Evolutionary conservation across 2,329 filamentous ascomycete species (phyloP).

Genomic region (Chaetoscypha palmicola): DNA sequence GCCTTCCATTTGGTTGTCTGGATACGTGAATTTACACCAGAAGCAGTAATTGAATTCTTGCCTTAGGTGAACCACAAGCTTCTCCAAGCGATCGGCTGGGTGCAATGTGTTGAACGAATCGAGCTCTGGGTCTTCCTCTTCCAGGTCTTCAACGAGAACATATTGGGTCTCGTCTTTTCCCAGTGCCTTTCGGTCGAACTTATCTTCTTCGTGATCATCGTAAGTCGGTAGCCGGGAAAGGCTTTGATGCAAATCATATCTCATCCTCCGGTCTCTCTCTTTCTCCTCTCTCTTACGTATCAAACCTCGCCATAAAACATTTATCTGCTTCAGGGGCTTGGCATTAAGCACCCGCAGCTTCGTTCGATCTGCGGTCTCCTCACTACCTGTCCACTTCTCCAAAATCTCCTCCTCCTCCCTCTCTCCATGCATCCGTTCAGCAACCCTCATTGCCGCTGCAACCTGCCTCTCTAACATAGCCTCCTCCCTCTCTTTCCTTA

Average conservation of each 20-base stretch:
- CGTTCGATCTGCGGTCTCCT: slow-evolving; percentile 10
- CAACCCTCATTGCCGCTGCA: slow-evolving; percentile 72
- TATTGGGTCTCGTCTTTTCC: slow-evolving; percentile 50
- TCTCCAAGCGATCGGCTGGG: slow-evolving; percentile 57
- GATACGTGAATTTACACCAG: slow-evolving; percentile 87
- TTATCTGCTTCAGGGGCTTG: slow-evolving; percentile 58
- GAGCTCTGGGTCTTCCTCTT: slow-evolving; percentile 74
- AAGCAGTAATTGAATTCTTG: slow-evolving; percentile 78
- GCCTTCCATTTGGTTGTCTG: slow-evolving; percentile 67
- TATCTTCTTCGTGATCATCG: slow-evolving; percentile 62
- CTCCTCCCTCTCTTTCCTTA: slow-evolving; percentile 63
- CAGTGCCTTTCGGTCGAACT: slow-evolving; percentile 63
- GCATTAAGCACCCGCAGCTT: slow-evolving; percentile 32
- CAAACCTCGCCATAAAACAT: slow-evolving; percentile 73
- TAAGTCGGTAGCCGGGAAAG: slow-evolving; percentile 58
- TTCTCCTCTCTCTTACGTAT: slow-evolving; percentile 62
- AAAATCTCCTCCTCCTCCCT: slow-evolving; percentile 20
- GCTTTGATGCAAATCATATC: slow-evolving; percentile 59
- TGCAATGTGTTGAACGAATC: slow-evolving; percentile 70
- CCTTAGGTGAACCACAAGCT: slow-evolving; percentile 63
- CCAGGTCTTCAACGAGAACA: slow-evolving; percentile 59
- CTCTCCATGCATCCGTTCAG: slow-evolving; percentile 57
- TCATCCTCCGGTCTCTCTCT: slow-evolving; percentile 59
- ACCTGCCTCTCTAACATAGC: slow-evolving; percentile 62
- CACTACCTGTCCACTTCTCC: slow-evolving; percentile 16